A percentile compares a stretch with the other conserved stretches of the same genome.
Evolutionary conservation across 1,139 yeast species (phyloP).

Genomic region (Taphrina deformans): DNA sequence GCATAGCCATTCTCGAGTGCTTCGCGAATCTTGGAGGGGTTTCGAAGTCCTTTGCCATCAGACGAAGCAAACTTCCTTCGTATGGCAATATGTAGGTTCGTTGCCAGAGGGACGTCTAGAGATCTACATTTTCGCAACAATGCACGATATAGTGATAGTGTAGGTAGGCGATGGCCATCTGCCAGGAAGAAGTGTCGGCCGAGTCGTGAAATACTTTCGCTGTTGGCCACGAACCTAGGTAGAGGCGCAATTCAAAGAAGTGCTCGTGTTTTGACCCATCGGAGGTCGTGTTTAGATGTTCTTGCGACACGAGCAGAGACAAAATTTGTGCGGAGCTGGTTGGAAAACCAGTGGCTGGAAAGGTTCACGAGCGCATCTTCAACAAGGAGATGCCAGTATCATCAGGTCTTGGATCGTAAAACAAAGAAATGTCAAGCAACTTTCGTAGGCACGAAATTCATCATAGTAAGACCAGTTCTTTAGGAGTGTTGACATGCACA

Average conservation of each 20-base stretch:
- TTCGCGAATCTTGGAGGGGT: not conserved
- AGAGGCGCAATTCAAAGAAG: too few relatives aligned
- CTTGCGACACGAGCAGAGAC: too few relatives aligned
- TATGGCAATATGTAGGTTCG: not conserved
- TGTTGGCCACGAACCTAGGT: not conserved
- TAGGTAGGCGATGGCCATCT: slow-evolving; percentile 13
- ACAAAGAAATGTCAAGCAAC: too few relatives aligned
- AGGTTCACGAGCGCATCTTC: not conserved
- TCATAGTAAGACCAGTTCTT: too few relatives aligned
- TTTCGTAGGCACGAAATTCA: too few relatives aligned
- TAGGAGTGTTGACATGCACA: too few relatives aligned
- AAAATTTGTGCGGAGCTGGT: not conserved
- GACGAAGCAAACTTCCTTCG: not conserved
- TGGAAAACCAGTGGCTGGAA: not conserved
- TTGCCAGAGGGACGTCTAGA: not conserved
- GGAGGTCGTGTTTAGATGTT: too few relatives aligned
- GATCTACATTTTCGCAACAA: not conserved
- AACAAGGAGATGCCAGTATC: too few relatives aligned
- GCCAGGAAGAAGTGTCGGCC: slow-evolving; percentile 23
- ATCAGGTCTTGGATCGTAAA: too few relatives aligned
- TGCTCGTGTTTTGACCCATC: too few relatives aligned
- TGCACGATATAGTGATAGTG: slow-evolving; percentile 6
- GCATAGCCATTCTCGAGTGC: not conserved
- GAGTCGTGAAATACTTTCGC: not conserved
- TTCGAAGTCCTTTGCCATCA: slow-evolving; percentile 19